Conservation (phyloP, 2,329 filamentous ascomycete genomes). For the Fusarium sp. region DNA sequence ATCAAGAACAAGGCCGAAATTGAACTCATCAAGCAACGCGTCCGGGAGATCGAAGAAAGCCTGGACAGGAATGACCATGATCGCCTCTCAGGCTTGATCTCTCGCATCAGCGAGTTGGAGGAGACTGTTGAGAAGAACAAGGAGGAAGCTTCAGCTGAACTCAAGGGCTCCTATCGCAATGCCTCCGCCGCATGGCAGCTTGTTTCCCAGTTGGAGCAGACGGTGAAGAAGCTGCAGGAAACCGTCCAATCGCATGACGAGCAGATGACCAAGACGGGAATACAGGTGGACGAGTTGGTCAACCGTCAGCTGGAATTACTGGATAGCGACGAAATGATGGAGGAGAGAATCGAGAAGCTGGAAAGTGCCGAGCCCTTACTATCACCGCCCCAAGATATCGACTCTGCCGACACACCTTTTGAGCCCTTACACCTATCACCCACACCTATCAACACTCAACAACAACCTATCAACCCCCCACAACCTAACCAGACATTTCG, state of each 20-base stretch:
- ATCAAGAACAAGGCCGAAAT: constrained; percentile 58
- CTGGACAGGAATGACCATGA: constrained; percentile 48
- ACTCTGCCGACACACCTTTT: constrained; percentile 13
- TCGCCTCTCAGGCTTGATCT: constrained; percentile 54
- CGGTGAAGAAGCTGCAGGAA: constrained; percentile 50
- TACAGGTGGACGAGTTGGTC: constrained; percentile 58
- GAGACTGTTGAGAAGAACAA: constrained; percentile 65
- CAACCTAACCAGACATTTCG: constrained; percentile 5
- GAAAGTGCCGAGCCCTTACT: constrained; percentile 44
- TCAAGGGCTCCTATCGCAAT: constrained; percentile 67
- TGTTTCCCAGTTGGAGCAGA: constrained; percentile 59
- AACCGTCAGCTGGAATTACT: constrained; percentile 62
- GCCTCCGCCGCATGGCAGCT: constrained; percentile 66
- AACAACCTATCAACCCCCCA: constrained; percentile 6
- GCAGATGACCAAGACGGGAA: constrained; percentile 55
- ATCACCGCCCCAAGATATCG: constrained; percentile 40
- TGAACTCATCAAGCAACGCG: constrained; percentile 44
- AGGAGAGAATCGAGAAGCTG: constrained; percentile 66
- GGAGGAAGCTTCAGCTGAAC: constrained; percentile 63
- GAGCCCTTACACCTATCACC: constrained; percentile 32
- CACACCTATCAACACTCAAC: constrained; percentile 12
- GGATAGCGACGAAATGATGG: constrained; percentile 63
- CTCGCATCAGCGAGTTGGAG: constrained; percentile 63
- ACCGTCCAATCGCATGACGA: constrained; percentile 55
- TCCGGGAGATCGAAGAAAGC: constrained; percentile 50